These are phyloP conservation scores for Cercophora sp. DNA, from an alignment of 495 filamentous ascomycete species.

Conservation along the genomic window DNA sequence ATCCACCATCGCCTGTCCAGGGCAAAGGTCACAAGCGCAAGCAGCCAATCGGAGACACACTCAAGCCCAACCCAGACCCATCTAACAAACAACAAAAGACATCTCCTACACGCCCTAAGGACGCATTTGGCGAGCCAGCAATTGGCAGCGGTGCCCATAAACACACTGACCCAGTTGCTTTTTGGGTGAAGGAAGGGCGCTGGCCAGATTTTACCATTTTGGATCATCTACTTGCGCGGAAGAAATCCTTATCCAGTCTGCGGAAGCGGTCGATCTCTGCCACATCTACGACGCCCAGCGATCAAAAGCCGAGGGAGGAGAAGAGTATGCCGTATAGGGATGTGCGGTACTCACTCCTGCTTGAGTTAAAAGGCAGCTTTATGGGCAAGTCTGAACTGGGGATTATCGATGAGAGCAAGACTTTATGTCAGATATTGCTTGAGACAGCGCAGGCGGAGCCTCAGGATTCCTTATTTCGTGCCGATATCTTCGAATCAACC, in stretches of 20 bases:
- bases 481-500: slow-evolving; percentile 31
- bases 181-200: slow-evolving; percentile 21
- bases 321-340: slow-evolving; percentile 6
- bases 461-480: slow-evolving; percentile 32
- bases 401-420: slow-evolving; percentile 27
- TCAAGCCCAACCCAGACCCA: slow-evolving; percentile 12
- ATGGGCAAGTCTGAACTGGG: slow-evolving; percentile 15
- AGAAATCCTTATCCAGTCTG: slow-evolving; percentile 14
- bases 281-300: slow-evolving; percentile 35
- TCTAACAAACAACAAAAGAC: slow-evolving; percentile 10
- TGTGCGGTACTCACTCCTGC: background rate
- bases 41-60: slow-evolving; percentile 11
- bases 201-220: slow-evolving; percentile 28
- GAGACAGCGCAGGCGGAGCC: slow-evolving; percentile 27
- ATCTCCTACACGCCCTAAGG: slow-evolving; percentile 3
- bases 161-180: slow-evolving; percentile 12
- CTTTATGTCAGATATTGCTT: slow-evolving; percentile 29
- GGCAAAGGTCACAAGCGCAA: too few relatives aligned
- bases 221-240: slow-evolving; percentile 30
- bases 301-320: slow-evolving; percentile 35
- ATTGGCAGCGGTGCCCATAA: background rate
- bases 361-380: background rate
- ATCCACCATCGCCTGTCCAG: too few relatives aligned
- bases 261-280: slow-evolving; percentile 35
- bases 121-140: slow-evolving; percentile 11